Evolutionary conservation across 2,329 filamentous ascomycete species (phyloP).

Genomic region (Aspergillus sp.): DNA sequence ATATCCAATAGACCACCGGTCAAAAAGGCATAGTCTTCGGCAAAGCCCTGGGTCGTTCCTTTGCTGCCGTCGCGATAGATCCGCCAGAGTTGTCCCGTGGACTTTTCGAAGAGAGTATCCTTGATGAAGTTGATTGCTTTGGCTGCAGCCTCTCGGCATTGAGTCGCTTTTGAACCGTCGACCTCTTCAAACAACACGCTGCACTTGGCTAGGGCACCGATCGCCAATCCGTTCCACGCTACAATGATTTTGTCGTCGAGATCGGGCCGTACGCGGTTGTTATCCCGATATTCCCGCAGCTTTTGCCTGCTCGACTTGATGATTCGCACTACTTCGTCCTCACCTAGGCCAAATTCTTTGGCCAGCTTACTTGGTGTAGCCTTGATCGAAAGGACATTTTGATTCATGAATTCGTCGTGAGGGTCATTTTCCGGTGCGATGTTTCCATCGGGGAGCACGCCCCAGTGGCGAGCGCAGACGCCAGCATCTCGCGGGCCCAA

Average conservation of each 20-base stretch:
- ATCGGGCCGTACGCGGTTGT: slow-evolving; percentile 71
- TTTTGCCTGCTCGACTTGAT: slow-evolving; percentile 67
- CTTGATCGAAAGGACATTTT: slow-evolving; percentile 79
- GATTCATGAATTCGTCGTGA: slow-evolving; percentile 90
- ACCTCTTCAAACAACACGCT: slow-evolving; percentile 65
- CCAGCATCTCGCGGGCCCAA: slow-evolving; percentile 68
- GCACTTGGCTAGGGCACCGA: slow-evolving; percentile 76
- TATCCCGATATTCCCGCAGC: slow-evolving; percentile 69
- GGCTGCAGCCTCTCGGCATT: slow-evolving; percentile 66
- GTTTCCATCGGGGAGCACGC: slow-evolving; percentile 80
- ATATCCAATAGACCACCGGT: slow-evolving; percentile 80
- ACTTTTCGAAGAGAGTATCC: slow-evolving; percentile 68
- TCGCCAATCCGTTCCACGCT: slow-evolving; percentile 84
- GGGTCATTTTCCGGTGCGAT: slow-evolving; percentile 79
- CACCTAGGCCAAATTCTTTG: slow-evolving; percentile 70
- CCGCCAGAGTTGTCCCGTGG: slow-evolving; percentile 65
- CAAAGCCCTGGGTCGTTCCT: slow-evolving; percentile 70
- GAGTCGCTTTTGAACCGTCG: slow-evolving; percentile 56
- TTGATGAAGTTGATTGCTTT: slow-evolving; percentile 72
- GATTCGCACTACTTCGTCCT: slow-evolving; percentile 66
- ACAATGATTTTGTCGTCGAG: slow-evolving; percentile 87
- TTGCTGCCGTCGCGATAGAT: slow-evolving; percentile 67
- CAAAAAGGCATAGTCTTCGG: slow-evolving; percentile 92
- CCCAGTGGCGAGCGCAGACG: slow-evolving; percentile 80
- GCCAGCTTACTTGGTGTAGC: slow-evolving; percentile 68